Evolutionary conservation across 352 stramenopile genomes (phyloP).

Genomic region (Globisporangium perplexum): DNA sequence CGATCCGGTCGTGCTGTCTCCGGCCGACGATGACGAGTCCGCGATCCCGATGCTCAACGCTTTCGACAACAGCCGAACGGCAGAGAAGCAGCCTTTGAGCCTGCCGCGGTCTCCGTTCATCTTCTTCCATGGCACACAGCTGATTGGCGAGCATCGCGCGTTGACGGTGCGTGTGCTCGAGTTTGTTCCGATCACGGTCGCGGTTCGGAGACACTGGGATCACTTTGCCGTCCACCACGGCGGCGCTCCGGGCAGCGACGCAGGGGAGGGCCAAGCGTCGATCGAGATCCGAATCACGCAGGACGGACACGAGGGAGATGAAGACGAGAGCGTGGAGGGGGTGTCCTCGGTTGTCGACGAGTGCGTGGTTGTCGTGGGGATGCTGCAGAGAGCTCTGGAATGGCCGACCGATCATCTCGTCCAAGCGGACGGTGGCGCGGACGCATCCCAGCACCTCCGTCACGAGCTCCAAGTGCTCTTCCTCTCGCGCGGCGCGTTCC

Average conservation of each 20-base stretch:
- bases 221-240: background rate
- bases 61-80: background rate
- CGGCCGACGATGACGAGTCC: background rate
- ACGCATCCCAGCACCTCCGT: background rate
- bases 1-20: background rate
- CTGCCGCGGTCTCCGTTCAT: slow-evolving; percentile 9
- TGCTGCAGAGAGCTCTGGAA: slow-evolving; percentile 24
- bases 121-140: slow-evolving; percentile 9
- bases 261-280: background rate
- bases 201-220: slow-evolving; percentile 1
- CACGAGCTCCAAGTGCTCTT: slow-evolving; percentile 52
- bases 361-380: slow-evolving; percentile 31
- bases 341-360: slow-evolving; percentile 13
- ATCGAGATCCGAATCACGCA: slow-evolving; percentile 28
- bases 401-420: background rate
- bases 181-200: slow-evolving; percentile 9
- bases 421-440: background rate
- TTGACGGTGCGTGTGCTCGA: slow-evolving; percentile 10
- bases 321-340: background rate
- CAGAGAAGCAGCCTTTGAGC: background rate
- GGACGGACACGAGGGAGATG: slow-evolving; percentile 16
- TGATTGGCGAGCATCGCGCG: background rate
- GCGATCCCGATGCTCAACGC: slow-evolving; percentile 5
- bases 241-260: background rate
- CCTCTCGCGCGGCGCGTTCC: slow-evolving; percentile 52